Base-by-base conservation (phyloP, 306 rosid genomes). In the Casuarina cunninghamiana region DNA sequence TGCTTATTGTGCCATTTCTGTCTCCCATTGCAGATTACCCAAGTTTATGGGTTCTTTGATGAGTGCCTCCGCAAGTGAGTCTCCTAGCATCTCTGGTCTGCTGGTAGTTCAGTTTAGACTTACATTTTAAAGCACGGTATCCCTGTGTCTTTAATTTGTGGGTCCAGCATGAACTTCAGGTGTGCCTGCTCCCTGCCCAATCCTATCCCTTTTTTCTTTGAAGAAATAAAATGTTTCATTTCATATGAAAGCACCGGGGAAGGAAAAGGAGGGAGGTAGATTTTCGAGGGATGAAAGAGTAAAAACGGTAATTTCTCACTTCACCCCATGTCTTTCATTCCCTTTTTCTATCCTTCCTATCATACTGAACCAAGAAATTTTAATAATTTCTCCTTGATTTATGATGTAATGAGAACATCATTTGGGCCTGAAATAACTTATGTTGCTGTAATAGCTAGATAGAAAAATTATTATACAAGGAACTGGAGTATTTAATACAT, bases 31-130 rank as follows among this genome's bases (percentile, higher is more conserved):
- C 97, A 94, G 97, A 94, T 94, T 84, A 94, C 98, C 77, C 97
- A 94, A 87, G 98, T 94, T 79, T 94, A 94, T 82, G 97, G 98
- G 57, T 94, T 94, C 85, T 94, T 91, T 75, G 98, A 94, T 12
- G 98, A 94, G 85, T 94, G 98, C 87, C 83, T 94, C 68, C 89
- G 98, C 79, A 94, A 94, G 98, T 94, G 84, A 83, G 98, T 86
- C 70, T 80, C 73, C 74, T 73, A 21, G 74, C 61, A 63, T 81
- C 70, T 75, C 45, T 76, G 26, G 10, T 41, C 42, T 13, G 2
- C 0, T 38, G 9, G 46, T 53, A 49, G 37, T 38, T 77, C 43
- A 73, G 39, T 70, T 77, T 65, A 16, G 17, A 70, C 71, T 67
- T 2, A 13, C 9, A 42, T 42, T 74, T 2, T 16, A 70, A 51